These are phyloP conservation scores for Malus hybrid DNA, from an alignment of 331 rosid species.

Conservation along the genomic window DNA sequence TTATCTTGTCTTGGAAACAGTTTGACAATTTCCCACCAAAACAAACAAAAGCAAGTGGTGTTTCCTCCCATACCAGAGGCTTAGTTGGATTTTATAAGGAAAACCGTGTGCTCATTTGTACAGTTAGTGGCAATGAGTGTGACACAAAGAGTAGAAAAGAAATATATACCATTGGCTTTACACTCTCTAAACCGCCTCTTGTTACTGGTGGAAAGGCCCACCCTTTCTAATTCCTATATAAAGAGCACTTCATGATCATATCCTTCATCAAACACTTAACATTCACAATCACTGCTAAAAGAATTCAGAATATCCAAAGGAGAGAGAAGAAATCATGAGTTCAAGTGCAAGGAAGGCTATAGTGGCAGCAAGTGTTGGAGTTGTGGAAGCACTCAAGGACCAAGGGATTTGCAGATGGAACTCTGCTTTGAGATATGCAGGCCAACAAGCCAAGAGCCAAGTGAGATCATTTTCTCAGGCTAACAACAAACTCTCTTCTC, in stretches of 20 bases:
- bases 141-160: not conserved
- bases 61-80: not conserved
- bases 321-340: conserved; percentile 21
- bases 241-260: not conserved
- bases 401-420: conserved; percentile 18
- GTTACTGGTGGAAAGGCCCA: not conserved
- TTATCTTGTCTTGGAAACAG: no score
- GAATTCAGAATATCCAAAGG: not conserved
- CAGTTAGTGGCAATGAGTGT: not conserved
- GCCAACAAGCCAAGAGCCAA: not conserved
- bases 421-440: not conserved
- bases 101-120: conserved; percentile 22
- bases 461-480: conserved; percentile 7
- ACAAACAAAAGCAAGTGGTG: conserved; percentile 15
- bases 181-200: not conserved
- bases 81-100: not conserved
- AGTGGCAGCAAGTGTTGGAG: conserved; percentile 34
- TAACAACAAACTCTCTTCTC: conserved; percentile 7
- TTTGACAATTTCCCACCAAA: not conserved
- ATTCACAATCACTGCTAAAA: not conserved
- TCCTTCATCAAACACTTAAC: not conserved
- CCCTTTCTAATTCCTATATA: not conserved
- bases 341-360: conserved; percentile 18
- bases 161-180: not conserved
- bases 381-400: conserved; percentile 15